These are phyloP conservation scores for Pyricularia pennisetigena DNA, from an alignment of 2,329 filamentous ascomycete genomes.

Conservation along the genomic window DNA sequence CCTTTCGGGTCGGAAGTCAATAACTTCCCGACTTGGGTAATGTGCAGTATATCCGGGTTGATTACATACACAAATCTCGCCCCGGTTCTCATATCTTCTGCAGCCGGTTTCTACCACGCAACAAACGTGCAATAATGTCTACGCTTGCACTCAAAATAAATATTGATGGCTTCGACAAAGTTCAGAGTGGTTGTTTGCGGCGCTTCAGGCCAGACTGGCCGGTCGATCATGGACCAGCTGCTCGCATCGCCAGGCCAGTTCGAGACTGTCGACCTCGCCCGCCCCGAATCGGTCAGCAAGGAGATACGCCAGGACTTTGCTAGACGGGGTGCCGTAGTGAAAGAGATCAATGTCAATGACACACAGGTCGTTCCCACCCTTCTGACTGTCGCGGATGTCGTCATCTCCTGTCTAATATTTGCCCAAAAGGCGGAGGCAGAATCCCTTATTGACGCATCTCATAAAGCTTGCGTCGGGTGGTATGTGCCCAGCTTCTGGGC, in stretches of 20 bases:
- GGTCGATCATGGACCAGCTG: background rate
- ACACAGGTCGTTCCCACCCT: background rate
- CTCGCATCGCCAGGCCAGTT: background rate
- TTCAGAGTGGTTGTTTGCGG: background rate
- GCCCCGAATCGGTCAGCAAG: background rate
- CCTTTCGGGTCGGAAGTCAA: too few relatives aligned
- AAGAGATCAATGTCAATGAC: background rate
- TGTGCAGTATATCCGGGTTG: too few relatives aligned
- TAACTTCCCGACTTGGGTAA: too few relatives aligned
- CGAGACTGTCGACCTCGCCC: background rate
- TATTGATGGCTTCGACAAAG: background rate
- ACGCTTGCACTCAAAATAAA: background rate
- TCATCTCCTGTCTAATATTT: background rate
- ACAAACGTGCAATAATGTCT: too few relatives aligned
- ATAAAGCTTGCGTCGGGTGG: background rate
- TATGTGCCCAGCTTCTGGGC: background rate
- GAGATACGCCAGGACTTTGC: background rate
- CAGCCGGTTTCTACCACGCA: background rate
- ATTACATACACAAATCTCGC: too few relatives aligned
- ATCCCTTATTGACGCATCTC: background rate
- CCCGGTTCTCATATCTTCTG: background rate
- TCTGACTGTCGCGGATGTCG: background rate
- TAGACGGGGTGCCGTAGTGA: background rate
- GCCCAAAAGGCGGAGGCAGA: background rate
- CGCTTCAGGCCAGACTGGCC: background rate